Conservation (phyloP, 2,329 filamentous ascomycete genomes). For the Arachnomyces sp. region DNA sequence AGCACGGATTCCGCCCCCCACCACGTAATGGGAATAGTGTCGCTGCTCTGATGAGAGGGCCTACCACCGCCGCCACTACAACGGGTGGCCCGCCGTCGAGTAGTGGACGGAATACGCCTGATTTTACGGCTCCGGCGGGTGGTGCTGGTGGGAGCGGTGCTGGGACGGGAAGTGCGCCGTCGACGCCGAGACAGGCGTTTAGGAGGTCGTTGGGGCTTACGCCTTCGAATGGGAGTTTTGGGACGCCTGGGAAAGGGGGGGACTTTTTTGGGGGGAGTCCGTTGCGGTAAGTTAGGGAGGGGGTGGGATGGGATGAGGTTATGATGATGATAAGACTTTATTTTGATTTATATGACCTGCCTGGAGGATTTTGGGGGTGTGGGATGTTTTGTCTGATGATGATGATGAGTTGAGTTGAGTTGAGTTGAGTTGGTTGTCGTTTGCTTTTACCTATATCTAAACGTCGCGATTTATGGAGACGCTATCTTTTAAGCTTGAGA, state of each 20-base stretch:
- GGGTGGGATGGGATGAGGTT: too few relatives aligned
- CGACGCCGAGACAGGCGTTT: conserved; percentile 35
- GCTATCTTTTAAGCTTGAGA: too few relatives aligned
- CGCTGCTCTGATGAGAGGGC: neutral
- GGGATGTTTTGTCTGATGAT: too few relatives aligned
- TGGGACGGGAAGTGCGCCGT: conserved; percentile 18
- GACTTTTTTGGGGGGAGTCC: conserved; percentile 35
- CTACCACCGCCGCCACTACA: neutral
- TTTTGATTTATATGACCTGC: too few relatives aligned
- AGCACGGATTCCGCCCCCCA: conserved; percentile 51
- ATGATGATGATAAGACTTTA: too few relatives aligned
- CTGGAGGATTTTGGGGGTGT: too few relatives aligned
- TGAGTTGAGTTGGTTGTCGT: too few relatives aligned
- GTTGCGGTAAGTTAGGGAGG: conserved; percentile 18
- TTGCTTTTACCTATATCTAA: too few relatives aligned
- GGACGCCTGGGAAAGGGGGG: conserved; percentile 20
- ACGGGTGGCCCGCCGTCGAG: conserved; percentile 6
- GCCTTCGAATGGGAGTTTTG: conserved; percentile 35
- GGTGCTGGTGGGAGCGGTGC: conserved; percentile 2
- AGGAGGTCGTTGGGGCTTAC: conserved; percentile 34
- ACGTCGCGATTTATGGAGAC: too few relatives aligned
- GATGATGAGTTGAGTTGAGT: too few relatives aligned
- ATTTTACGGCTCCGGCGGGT: conserved; percentile 13
- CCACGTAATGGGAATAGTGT: conserved; percentile 19
- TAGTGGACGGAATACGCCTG: conserved; percentile 35